Conservation (phyloP, 139 green algal genomes). For the Chlorella sp. region DNA sequence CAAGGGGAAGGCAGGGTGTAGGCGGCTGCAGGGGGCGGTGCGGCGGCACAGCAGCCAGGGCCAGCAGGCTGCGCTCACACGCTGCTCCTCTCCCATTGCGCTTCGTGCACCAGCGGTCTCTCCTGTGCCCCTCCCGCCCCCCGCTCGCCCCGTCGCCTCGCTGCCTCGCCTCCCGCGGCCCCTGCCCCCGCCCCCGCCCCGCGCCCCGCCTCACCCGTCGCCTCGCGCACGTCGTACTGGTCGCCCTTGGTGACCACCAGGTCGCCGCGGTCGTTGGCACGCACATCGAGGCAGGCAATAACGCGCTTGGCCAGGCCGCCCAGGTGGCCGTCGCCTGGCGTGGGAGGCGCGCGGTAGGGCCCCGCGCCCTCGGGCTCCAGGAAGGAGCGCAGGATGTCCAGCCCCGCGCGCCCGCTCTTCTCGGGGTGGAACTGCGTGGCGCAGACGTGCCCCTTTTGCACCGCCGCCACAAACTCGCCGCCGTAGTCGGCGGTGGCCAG, state of each 20-base stretch:
- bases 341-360: not conserved
- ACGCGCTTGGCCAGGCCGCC: slow-evolving; percentile 89
- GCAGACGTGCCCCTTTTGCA: slow-evolving; percentile 82
- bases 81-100: no score
- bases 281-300: slow-evolving; percentile 98
- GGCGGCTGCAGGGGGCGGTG: not conserved
- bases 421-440: slow-evolving; percentile 98
- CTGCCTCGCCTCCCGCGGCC: no score
- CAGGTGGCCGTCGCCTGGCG: not conserved
- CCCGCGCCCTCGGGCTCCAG: slow-evolving; percentile 55
- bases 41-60: not conserved
- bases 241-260: slow-evolving; percentile 92
- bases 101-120: no score
- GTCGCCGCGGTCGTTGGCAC: slow-evolving; percentile 93
- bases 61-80: not conserved
- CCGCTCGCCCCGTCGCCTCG: slow-evolving; percentile 64
- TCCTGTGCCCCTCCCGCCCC: not conserved
- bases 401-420: slow-evolving; percentile 86
- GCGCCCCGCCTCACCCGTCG: slow-evolving; percentile 29
- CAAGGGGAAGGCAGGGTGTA: not conserved
- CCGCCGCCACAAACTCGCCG: slow-evolving; percentile 81
- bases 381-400: slow-evolving; percentile 81
- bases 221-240: slow-evolving; percentile 96
- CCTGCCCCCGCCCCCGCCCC: not conserved
- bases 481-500: slow-evolving; percentile 91